Conservation (phyloP, 208 protist species). For the Acanthamoeba royreba region DNA sequence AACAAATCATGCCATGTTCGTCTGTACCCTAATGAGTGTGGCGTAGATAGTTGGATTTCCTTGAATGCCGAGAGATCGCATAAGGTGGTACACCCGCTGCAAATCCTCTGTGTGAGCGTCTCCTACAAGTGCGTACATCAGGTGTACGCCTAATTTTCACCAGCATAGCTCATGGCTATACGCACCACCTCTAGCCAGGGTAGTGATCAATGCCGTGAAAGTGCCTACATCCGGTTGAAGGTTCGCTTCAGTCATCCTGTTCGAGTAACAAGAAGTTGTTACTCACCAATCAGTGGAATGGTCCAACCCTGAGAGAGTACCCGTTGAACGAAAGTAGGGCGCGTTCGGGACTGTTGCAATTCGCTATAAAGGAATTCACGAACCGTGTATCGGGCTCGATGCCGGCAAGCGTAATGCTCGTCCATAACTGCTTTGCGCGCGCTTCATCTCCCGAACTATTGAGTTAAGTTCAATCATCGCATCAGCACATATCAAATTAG, state of each 20-base stretch:
- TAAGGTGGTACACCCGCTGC: neutral
- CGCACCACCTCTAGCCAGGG: neutral
- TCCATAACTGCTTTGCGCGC: neutral
- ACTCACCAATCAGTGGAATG: neutral
- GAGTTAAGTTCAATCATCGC: neutral
- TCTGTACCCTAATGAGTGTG: neutral
- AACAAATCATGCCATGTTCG: neutral
- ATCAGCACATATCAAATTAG: neutral
- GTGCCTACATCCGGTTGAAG: neutral
- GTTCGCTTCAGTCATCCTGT: neutral
- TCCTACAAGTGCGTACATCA: neutral
- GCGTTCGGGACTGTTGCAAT: neutral
- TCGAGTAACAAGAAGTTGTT: neutral
- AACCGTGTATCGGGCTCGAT: neutral
- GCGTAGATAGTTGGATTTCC: neutral
- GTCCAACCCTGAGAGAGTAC: neutral
- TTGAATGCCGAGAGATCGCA: neutral
- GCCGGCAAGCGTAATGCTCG: neutral
- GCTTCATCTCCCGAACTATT: neutral
- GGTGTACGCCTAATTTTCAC: neutral
- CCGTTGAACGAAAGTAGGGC: neutral
- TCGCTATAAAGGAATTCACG: conserved; percentile 5
- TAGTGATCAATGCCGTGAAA: neutral
- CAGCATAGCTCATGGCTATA: neutral
- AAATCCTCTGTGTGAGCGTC: neutral